phyloP scores from a whole-genome alignment of 306 rosid genomes.

The Dicorynia guianensis region DNA sequence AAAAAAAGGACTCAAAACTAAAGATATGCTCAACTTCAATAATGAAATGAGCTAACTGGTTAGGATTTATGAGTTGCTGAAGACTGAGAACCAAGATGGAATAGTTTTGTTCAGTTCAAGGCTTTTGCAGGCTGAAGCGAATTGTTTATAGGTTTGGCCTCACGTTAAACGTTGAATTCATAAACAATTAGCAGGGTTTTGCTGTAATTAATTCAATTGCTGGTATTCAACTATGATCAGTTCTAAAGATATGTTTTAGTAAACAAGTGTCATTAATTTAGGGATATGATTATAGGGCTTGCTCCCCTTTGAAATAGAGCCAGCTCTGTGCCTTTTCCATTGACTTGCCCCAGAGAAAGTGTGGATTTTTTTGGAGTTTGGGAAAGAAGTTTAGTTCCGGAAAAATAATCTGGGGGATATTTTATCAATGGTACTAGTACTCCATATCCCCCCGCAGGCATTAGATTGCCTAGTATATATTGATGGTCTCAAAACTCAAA shows the following conservation, averaged over 20 bases:
- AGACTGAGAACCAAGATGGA: conserved; percentile 3
- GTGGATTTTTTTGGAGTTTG: conserved; percentile 35
- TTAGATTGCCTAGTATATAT: conserved; percentile 11
- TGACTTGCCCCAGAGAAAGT: conserved; percentile 52
- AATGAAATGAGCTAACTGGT: neutral
- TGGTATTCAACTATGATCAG: neutral
- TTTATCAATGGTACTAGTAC: conserved; percentile 5
- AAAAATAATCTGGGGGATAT: conserved; percentile 27
- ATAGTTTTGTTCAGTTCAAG: neutral
- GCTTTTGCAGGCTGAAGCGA: neutral
- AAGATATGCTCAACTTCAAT: neutral
- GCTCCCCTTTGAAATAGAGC: neutral
- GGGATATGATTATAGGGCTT: conserved; percentile 28
- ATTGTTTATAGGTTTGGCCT: conserved; percentile 20
- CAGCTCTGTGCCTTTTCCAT: conserved; percentile 38
- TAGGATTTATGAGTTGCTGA: neutral
- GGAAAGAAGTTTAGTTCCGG: conserved; percentile 18
- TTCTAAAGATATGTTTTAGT: neutral
- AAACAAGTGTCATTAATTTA: neutral
- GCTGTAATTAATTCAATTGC: neutral
- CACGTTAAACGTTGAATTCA: conserved; percentile 8
- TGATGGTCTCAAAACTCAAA: neutral
- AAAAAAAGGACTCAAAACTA: neutral
- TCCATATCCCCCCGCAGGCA: neutral
- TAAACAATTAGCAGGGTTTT: neutral